Evolutionary conservation across 805 yeast species (phyloP).

Genomic region (Henningerozyma blattae): DNA sequence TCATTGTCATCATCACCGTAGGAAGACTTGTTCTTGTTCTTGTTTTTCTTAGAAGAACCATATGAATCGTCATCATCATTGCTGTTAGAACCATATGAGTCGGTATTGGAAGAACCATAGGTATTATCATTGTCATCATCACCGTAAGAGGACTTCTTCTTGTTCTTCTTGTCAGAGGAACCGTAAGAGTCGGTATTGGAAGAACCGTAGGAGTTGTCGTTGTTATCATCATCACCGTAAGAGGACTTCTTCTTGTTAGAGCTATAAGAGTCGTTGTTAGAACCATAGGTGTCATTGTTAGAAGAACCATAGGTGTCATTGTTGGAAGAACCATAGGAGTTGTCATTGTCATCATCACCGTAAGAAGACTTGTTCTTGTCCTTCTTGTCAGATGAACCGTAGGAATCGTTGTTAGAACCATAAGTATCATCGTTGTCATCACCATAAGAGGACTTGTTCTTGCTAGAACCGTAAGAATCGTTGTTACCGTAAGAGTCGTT

Average conservation of each 20-base stretch:
- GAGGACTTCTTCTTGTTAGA: slow-evolving; percentile 8
- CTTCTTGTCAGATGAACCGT: no score
- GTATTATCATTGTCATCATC: slow-evolving; percentile 7
- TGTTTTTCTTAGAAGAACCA: slow-evolving; percentile 10
- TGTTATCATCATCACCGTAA: slow-evolving; percentile 10
- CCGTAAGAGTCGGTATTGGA: slow-evolving; percentile 16
- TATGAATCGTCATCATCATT: slow-evolving; percentile 20
- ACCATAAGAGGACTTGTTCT: slow-evolving; percentile 7
- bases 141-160: slow-evolving; percentile 8
- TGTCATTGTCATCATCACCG: slow-evolving; percentile 13
- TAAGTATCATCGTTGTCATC: slow-evolving; percentile 8
- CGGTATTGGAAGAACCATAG: slow-evolving; percentile 5
- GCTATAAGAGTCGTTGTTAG: slow-evolving; percentile 1
- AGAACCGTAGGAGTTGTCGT: slow-evolving; percentile 9
- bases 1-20: slow-evolving; percentile 14
- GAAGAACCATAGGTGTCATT: slow-evolving; percentile 15
- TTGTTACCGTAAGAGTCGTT: slow-evolving; percentile 9
- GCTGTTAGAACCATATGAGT: slow-evolving; percentile 13
- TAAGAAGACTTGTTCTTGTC: slow-evolving; percentile 26
- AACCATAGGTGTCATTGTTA: slow-evolving; percentile 9
- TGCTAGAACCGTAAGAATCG: slow-evolving; percentile 15
- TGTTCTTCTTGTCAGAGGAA: slow-evolving; percentile 4
- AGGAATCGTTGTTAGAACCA: slow-evolving; percentile 20
- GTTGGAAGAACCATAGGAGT: slow-evolving; percentile 15
- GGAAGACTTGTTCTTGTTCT: slow-evolving; percentile 17